Evolutionary conservation across 257 asterid species (phyloP), one percentile per base, ranked within the genome.

Genomic region (Scutellaria minor): DNA sequence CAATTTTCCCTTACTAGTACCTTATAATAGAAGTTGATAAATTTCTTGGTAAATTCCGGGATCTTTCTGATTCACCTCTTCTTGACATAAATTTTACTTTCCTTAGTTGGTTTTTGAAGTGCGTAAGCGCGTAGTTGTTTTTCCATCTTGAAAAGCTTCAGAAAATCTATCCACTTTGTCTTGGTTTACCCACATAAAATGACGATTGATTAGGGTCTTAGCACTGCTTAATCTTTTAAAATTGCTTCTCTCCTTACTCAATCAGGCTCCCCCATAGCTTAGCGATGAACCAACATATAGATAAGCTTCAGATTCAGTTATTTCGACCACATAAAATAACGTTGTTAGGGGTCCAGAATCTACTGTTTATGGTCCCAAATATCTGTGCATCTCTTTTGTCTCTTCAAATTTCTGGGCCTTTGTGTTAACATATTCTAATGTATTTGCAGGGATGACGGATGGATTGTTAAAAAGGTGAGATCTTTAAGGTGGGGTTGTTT

Each of bases 161-260:
- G 60, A 64, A 81, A 81, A 52, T 75, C 67, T 42, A 22, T 78
- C 68, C 54, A 78, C 79, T 80, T 85, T 74, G 66, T 76, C 82
- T 68, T 75, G 65, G 74, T 73, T 65, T 69, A 20, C 75, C 83
- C 92, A 93, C 98, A 93, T 93, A 85, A 91, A 91, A 91, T 93
- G 88, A 90, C 97, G 86, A 66, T 54, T 72, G 77, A 63, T 67
- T 74, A 80, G 79, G 80, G 68, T 75, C 77, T 78, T 70, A 66
- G 74, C 76, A 54, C 53, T 37, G 63, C 78, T 81, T 77, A 69
- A 79, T 74, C 81, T 41, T 74, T 63, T 65, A 61, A 75, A 83
- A 70, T 62, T 75, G 75, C 72, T 78, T 45, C 70, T 77, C 78
- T 77, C 64, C 79, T 79, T 82, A 75, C 67, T 72, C 61, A 81